Evolutionary conservation across 768 basidiomycete species (phyloP), one percentile per base, ranked within the genome.

Genomic region (Suillus plorans): DNA sequence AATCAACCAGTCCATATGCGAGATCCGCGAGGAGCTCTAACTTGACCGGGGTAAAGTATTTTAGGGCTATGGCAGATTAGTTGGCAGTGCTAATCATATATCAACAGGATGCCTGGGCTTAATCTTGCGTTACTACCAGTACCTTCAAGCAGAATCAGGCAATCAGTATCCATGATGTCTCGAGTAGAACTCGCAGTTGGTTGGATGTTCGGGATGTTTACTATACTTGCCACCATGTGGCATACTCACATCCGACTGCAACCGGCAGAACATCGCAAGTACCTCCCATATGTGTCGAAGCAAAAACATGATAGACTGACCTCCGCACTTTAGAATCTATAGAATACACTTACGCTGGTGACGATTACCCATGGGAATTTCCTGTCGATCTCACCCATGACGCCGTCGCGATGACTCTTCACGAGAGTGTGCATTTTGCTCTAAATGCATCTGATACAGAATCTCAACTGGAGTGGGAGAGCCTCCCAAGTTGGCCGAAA

Each of bases 351-450:
- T 53, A 53, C 28, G 18, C 52, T 53, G 31, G 28, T 5, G 52
- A 53, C 5, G 52, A 53, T 20, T 53, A 53, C 18, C 52, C 52
- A 20, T 53, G 52, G 52, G 52, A 53, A 31, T 53, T 31, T 31
- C 52, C 52, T 12, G 10, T 53, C 31, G 52, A 53, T 6, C 31
- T 53, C 31, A 34, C 52, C 18, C 52, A 53, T 53, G 52, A 53
- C 12, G 28, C 67, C 74, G 4, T 61, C 20, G 60, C 60, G 7
- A 61, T 52, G 25, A 61, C 60, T 42, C 60, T 61, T 7, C 60
- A 61, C 25, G 60, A 61, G 47, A 44, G 42, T 31, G 47, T 61
- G 31, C 60, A 28, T 31, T 42, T 61, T 55, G 50, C 52, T 10
- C 31, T 53, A 1, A 53, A 53, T 18, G 18, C 9, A 53, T 53